Conservation (phyloP, 2,329 filamentous ascomycete genomes). For the Pleomassaria siparia region DNA sequence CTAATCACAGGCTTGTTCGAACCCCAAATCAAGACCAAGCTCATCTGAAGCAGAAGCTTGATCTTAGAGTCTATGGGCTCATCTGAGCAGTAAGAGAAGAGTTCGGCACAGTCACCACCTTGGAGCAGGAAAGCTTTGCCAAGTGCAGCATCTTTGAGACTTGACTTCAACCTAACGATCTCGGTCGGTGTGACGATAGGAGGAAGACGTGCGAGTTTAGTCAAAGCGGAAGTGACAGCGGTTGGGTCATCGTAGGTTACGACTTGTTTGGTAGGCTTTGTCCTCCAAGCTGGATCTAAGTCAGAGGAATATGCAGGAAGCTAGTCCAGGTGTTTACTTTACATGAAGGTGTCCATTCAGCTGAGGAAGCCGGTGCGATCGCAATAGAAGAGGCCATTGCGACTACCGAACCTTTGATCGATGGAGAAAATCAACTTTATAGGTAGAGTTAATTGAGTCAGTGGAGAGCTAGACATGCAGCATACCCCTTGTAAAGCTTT, state of each 20-base stretch:
- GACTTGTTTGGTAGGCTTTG: conserved; percentile 76
- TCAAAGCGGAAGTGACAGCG: conserved; percentile 61
- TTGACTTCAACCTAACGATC: conserved; percentile 76
- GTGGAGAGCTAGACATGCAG: not conserved
- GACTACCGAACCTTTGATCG: not conserved
- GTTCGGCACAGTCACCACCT: conserved; percentile 94
- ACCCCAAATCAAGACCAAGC: conserved; percentile 90
- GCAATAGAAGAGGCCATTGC: not conserved
- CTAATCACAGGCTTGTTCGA: conserved; percentile 80
- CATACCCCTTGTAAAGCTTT: not conserved
- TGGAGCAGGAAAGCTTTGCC: conserved; percentile 94
- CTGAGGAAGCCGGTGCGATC: not conserved
- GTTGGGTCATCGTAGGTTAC: conserved; percentile 67
- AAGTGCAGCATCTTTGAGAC: conserved; percentile 80
- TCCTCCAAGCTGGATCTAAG: conserved; percentile 63
- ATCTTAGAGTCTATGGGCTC: conserved; percentile 92
- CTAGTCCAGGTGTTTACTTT: conserved; percentile 1
- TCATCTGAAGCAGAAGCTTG: conserved; percentile 96
- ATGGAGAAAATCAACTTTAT: not conserved
- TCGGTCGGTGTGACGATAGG: conserved; percentile 79
- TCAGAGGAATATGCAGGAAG: conserved; percentile 16
- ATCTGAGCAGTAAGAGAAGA: conserved; percentile 94
- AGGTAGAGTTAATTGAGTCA: not conserved
- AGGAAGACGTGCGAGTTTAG: conserved; percentile 68
- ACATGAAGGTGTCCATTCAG: conserved; percentile 46